Evolutionary conservation across 2,329 filamentous ascomycete species (phyloP), one percentile per base, ranked within the genome.

Genomic region (Diaporthe ampelina): DNA sequence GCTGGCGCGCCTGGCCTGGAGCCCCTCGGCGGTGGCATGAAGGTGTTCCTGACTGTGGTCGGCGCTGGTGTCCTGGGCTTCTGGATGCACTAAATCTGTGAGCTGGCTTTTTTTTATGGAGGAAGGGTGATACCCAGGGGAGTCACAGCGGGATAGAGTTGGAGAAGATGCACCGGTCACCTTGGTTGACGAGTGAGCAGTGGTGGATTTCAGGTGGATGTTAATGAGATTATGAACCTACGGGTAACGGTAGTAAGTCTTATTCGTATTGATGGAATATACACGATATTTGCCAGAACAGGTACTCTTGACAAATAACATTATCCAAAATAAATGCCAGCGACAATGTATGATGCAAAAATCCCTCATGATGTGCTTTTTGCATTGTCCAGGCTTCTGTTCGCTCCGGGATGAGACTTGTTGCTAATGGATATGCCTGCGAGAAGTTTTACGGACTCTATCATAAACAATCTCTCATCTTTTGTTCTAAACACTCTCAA

Each of bases 61-160:
- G 63, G 63, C 8, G 63, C 63, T 54, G 32, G 24, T 40, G 48
- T 68, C 32, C 4, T 68, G 63, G 63, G 63, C n/a, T 68, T 68
- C 32, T 68, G 63, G 63, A 54, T 54, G 63, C 32, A 52, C 32
- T 67, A 68, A 15, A 32, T 6, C n/a, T 54, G 26, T 11, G 21
- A 19, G 29, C 15, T n/a, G 21, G 29, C 11, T 11, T 13, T 13
- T 13, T 40, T 40, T 40, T 13, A 17, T 19, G 45, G 45, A n/a
- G 21, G 45, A 13, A 21, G 8, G 15, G 48, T 40, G 43, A 17
- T 40, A 37, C 11, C 45, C 19, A 19, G 32, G 45, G 45, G 1
- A 19, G n/a, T 4, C 17, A 1, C 4, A 21, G 7, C 5, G 29
- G n/a, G 63, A 4, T 11, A 15, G 24, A 10, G 21, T 4, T 26